These are phyloP conservation scores for Triticum timopheevii DNA, from an alignment of 176 grass and related monocot species.

Conservation along the genomic window DNA sequence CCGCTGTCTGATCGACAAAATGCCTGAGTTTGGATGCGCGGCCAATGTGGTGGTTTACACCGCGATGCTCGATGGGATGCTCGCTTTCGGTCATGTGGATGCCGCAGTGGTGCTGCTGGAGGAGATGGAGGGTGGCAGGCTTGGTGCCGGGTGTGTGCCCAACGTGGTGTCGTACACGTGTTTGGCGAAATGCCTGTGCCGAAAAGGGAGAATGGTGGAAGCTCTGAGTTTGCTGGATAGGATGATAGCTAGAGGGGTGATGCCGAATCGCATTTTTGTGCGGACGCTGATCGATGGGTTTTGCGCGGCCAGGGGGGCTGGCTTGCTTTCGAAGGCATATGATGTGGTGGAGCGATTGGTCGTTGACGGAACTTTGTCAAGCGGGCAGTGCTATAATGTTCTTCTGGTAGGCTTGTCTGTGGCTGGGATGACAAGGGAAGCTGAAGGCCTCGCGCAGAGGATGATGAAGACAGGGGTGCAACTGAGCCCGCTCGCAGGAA, in stretches of 20 bases:
- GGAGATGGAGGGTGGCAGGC: conserved; percentile 51
- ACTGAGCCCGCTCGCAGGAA: conserved; percentile 40
- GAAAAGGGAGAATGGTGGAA: conserved; percentile 36
- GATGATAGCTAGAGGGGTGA: conserved; percentile 60
- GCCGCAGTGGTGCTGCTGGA: conserved; percentile 35
- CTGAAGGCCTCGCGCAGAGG: conserved; percentile 44
- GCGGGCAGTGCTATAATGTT: conserved; percentile 59
- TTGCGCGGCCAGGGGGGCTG: conserved; percentile 3
- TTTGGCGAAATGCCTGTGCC: conserved; percentile 87
- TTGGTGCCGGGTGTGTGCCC: conserved; percentile 43
- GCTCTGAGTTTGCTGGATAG: conserved; percentile 60
- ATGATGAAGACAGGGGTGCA: conserved; percentile 68
- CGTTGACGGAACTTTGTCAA: conserved; percentile 38
- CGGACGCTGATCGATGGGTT: conserved; percentile 56
- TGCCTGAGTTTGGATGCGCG: conserved; percentile 57
- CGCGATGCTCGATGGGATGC: conserved; percentile 66
- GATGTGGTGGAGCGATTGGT: conserved; percentile 56
- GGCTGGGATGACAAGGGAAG: conserved; percentile 38
- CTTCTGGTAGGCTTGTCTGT: conserved; percentile 58
- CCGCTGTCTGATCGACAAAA: conserved; percentile 52
- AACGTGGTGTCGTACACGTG: conserved; percentile 86
- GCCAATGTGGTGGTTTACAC: conserved; percentile 65
- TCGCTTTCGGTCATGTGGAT: conserved; percentile 40
- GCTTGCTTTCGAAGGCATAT: conserved; percentile 18
- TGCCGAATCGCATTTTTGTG: conserved; percentile 60